Conservation (phyloP, 805 yeast species). For the Monosporozyma aerobia region DNA sequence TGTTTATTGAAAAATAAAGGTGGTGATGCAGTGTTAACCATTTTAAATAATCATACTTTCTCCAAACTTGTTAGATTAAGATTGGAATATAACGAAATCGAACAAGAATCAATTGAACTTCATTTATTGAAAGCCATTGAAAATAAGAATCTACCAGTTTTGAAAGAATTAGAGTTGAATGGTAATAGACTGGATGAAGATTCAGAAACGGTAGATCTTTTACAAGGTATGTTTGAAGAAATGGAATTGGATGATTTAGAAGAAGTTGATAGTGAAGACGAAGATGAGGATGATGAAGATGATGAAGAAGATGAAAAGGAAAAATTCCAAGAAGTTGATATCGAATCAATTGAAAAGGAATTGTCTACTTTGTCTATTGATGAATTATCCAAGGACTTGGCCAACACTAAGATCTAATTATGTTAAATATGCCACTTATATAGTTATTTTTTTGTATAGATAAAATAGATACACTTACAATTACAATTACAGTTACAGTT, state of each 20-base stretch:
- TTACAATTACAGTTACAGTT: not conserved
- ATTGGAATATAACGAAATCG: constrained; percentile 85
- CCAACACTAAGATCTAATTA: constrained; percentile 39
- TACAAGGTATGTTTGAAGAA: constrained; percentile 60
- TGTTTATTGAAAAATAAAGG: constrained; percentile 79
- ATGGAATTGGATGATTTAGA: constrained; percentile 95
- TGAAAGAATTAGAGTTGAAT: constrained; percentile 69
- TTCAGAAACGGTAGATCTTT: constrained; percentile 52
- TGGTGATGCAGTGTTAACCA: constrained; percentile 44
- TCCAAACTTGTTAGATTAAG: constrained; percentile 47
- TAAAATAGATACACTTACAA: not conserved
- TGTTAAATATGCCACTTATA: too few relatives aligned
- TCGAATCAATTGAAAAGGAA: constrained; percentile 34
- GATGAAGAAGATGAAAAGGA: constrained; percentile 31
- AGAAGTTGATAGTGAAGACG: constrained; percentile 58
- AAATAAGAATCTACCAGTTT: constrained; percentile 44
- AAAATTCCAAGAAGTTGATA: constrained; percentile 44
- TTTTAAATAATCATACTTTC: constrained; percentile 36
- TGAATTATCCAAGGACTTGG: constrained; percentile 49
- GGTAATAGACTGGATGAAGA: constrained; percentile 94
- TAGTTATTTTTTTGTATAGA: not conserved
- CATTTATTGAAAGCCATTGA: constrained; percentile 43
- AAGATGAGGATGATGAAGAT: constrained; percentile 33
- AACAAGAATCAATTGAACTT: constrained; percentile 50
- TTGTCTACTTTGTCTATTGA: constrained; percentile 31